Evolutionary conservation across 345 rosid species (phyloP).

Genomic region (Eucalyptus polyanthemos): DNA sequence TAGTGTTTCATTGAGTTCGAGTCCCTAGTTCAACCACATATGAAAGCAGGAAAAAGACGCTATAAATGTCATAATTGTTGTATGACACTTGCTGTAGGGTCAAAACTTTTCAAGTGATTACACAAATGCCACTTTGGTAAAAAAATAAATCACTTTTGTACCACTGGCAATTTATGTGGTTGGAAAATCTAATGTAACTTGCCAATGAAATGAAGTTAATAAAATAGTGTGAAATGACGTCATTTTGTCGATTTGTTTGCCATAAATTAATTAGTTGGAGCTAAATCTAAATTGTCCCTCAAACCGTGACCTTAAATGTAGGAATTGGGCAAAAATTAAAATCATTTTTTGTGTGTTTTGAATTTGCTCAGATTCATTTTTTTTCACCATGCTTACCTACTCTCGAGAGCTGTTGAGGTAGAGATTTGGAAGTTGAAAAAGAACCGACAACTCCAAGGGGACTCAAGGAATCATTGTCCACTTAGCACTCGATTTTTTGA

Average conservation of each 20-base stretch:
- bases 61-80: not conserved
- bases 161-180: not conserved
- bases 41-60: not conserved
- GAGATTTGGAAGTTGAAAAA: not conserved
- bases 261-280: not conserved
- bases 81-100: not conserved
- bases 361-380: not conserved
- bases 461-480: not conserved
- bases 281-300: not conserved
- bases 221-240: not conserved
- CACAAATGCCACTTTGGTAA: not conserved
- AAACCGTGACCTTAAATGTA: not conserved
- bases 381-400: not conserved
- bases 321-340: not conserved
- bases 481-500: not conserved
- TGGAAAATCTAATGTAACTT: not conserved
- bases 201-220: not conserved
- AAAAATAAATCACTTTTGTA: not conserved
- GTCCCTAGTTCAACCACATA: not conserved
- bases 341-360: not conserved
- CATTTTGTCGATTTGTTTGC: not conserved
- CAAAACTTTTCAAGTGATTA: not conserved
- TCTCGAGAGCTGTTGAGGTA: not conserved
- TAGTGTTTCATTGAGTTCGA: not conserved
- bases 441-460: not conserved